Evolutionary conservation across 2,329 filamentous ascomycete genomes (phyloP).

Genomic region (Huntiella omanensis): DNA sequence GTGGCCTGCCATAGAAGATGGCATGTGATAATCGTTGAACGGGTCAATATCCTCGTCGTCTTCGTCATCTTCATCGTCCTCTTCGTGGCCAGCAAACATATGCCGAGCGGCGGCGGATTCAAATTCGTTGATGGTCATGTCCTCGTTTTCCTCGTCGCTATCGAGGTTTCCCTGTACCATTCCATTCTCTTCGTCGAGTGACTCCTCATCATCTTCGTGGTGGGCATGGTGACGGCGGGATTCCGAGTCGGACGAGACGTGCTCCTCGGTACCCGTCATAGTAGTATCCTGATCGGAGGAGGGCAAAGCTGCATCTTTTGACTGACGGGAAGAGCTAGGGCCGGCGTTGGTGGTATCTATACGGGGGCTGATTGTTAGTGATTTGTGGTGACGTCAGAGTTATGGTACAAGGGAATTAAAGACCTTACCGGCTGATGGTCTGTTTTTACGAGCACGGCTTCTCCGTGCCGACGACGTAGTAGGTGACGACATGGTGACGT

Average conservation of each 20-base stretch:
- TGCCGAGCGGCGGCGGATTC: conserved; percentile 34
- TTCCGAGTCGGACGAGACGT: conserved; percentile 23
- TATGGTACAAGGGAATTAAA: not conserved
- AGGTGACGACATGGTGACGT: conserved; percentile 17
- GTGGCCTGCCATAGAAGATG: conserved; percentile 25
- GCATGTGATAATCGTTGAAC: conserved; percentile 42
- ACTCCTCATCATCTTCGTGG: conserved; percentile 18
- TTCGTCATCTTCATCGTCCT: conserved; percentile 44
- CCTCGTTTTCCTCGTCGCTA: conserved; percentile 46
- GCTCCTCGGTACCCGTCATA: conserved; percentile 52
- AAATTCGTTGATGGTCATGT: conserved; percentile 39
- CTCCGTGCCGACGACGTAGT: not conserved
- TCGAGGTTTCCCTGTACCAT: conserved; percentile 28
- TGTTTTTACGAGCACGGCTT: conserved; percentile 14
- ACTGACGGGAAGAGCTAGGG: conserved; percentile 8
- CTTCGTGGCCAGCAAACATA: conserved; percentile 46
- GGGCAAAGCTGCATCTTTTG: conserved; percentile 33
- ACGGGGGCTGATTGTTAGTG: too few relatives aligned
- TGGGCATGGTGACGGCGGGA: conserved; percentile 16
- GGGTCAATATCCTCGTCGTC: conserved; percentile 48
- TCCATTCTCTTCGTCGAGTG: conserved; percentile 1
- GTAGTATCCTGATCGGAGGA: conserved; percentile 42
- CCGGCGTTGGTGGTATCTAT: not conserved
- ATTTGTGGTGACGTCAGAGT: too few relatives aligned
- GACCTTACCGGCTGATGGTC: conserved; percentile 5